A percentile compares a stretch with the other conserved stretches of the same genome.
phyloP scores from a whole-genome alignment of 139 green algal species.

The Picochlorum sp. region DNA sequence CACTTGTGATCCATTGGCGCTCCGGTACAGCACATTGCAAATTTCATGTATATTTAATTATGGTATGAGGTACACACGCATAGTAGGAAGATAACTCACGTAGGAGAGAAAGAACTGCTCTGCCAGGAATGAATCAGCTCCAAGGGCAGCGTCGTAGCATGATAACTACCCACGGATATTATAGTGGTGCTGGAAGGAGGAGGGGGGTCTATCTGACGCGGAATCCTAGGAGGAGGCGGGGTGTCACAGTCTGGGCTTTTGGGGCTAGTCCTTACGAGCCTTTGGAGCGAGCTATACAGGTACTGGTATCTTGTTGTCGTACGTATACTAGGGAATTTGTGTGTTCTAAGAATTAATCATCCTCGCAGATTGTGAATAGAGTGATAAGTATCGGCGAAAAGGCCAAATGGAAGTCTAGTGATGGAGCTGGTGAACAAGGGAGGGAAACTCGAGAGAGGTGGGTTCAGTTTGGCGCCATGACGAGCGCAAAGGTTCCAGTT shows the following conservation, averaged over 20 bases:
- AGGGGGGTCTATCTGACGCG: no score
- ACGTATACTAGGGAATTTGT: not conserved
- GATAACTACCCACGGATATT: no score
- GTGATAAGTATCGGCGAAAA: constrained; percentile 8
- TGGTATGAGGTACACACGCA: no score
- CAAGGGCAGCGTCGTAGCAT: no score
- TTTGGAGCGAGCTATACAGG: constrained; percentile 17
- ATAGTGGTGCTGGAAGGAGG: no score
- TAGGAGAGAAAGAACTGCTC: no score
- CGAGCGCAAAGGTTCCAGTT: not conserved
- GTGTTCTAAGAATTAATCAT: not conserved
- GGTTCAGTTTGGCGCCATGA: constrained; percentile 23
- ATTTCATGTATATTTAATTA: no score
- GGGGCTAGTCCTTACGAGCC: constrained; percentile 18
- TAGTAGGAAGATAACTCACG: no score
- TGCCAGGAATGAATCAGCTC: no score
- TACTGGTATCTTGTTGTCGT: not conserved
- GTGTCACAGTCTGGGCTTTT: not conserved
- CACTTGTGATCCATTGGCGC: no score
- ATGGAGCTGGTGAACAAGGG: not conserved
- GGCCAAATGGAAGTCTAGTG: not conserved
- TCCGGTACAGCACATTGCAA: no score
- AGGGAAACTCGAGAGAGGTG: constrained; percentile 13
- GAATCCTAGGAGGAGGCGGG: not conserved
- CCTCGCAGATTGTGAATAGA: constrained; percentile 16